These are phyloP conservation scores for Parastagonospora avenae DNA, from an alignment of 2,329 filamentous ascomycete species.

Conservation along the genomic window DNA sequence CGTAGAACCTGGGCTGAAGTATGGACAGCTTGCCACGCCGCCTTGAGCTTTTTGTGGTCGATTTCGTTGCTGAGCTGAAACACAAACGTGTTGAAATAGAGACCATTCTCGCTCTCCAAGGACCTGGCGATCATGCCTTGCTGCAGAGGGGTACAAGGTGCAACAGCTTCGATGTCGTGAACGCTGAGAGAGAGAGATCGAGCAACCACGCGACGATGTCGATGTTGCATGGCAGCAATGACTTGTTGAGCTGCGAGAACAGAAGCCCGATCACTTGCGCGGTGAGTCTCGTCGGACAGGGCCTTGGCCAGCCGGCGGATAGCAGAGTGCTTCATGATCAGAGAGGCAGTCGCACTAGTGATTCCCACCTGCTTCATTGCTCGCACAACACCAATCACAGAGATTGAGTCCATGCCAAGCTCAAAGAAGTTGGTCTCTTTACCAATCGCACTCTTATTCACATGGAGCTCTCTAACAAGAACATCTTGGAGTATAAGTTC, in stretches of 20 bases:
- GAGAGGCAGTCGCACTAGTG: slow-evolving; percentile 63
- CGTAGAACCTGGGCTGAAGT: slow-evolving; percentile 67
- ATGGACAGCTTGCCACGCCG: slow-evolving; percentile 64
- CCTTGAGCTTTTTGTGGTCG: slow-evolving; percentile 55
- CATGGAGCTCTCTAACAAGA: slow-evolving; percentile 60
- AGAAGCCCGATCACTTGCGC: slow-evolving; percentile 23
- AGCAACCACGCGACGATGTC: slow-evolving; percentile 60
- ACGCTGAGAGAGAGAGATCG: slow-evolving; percentile 57
- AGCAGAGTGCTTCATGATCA: slow-evolving; percentile 65
- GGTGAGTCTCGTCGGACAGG: slow-evolving; percentile 20
- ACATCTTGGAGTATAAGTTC: slow-evolving; percentile 58
- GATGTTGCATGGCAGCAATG: slow-evolving; percentile 68
- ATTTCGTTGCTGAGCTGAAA: slow-evolving; percentile 59
- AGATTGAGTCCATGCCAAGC: slow-evolving; percentile 86
- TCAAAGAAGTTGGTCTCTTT: slow-evolving; percentile 76
- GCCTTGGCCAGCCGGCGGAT: slow-evolving; percentile 49
- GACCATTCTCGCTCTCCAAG: slow-evolving; percentile 58
- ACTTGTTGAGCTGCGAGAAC: slow-evolving; percentile 61
- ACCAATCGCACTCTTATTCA: slow-evolving; percentile 53
- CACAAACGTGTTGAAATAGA: slow-evolving; percentile 80
- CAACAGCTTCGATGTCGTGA: slow-evolving; percentile 70
- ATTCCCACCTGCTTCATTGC: slow-evolving; percentile 69
- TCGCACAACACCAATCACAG: slow-evolving; percentile 72
- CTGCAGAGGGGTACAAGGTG: slow-evolving; percentile 84
- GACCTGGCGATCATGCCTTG: slow-evolving; percentile 82